Conservation (phyloP, 2,329 filamentous ascomycete genomes). For the Aureobasidium lini region DNA sequence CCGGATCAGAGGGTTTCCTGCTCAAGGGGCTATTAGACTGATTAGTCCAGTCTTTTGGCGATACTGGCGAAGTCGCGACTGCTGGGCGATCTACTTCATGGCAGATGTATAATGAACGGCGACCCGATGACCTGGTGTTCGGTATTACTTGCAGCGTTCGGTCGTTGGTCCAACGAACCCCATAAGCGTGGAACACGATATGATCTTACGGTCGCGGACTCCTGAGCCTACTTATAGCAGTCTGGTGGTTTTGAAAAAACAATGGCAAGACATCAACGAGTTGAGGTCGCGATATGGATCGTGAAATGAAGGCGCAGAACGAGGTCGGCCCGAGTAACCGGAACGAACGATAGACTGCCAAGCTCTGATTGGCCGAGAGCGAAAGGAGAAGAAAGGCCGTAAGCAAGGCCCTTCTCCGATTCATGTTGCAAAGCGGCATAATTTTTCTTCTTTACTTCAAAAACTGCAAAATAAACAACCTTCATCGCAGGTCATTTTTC, state of each 20-base stretch:
- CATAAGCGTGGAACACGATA: too few species aligned
- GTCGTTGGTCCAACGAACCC: too few species aligned
- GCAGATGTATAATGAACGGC: too few species aligned
- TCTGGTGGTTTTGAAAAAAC: background rate
- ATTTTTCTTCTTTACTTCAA: background rate
- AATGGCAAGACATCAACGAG: background rate
- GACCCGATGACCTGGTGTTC: too few species aligned
- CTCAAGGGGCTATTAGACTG: too few species aligned
- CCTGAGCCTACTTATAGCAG: too few species aligned
- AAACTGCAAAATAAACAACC: background rate
- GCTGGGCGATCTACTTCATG: too few species aligned
- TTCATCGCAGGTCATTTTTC: background rate
- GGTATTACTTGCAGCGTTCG: too few species aligned
- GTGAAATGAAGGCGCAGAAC: background rate
- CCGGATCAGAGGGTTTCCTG: too few species aligned
- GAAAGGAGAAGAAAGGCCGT: background rate
- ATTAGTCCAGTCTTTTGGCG: too few species aligned
- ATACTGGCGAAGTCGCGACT: too few species aligned
- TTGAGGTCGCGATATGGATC: background rate
- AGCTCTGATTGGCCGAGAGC: conserved; percentile 6
- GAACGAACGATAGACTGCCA: background rate
- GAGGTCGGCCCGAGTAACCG: conserved; percentile 5
- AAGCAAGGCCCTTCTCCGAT: background rate
- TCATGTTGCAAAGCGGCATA: background rate
- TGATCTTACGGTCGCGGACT: too few species aligned